Conservation (phyloP, 2,329 filamentous ascomycete species). For the Ophiocordyceps camponoti-saundersi region DNA sequence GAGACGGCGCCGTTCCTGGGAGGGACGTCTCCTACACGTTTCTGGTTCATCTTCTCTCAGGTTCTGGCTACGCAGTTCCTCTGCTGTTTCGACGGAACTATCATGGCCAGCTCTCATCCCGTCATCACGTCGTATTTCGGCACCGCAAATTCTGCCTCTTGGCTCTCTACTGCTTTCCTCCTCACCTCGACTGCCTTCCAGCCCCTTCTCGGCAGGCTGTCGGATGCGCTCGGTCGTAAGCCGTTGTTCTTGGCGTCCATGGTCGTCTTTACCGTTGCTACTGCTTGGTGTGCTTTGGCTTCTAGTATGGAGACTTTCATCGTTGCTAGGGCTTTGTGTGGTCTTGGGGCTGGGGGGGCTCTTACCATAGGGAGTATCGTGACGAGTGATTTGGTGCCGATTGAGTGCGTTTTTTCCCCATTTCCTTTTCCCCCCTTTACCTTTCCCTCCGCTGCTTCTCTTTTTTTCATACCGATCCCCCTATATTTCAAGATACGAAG, state of each 20-base stretch:
- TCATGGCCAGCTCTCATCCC: conserved; percentile 69
- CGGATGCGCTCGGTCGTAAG: conserved; percentile 56
- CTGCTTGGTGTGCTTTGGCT: conserved; percentile 52
- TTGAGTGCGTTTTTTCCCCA: conserved; percentile 31
- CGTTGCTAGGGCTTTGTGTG: conserved; percentile 51
- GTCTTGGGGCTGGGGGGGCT: conserved; percentile 55
- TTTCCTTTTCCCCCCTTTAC: neutral
- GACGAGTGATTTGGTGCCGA: conserved; percentile 56
- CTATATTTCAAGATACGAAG: neutral
- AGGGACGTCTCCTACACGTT: conserved; percentile 28
- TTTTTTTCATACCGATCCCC: neutral
- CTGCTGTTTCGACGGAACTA: conserved; percentile 55
- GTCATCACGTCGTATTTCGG: conserved; percentile 69
- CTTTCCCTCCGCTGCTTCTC: neutral
- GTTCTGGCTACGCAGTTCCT: conserved; percentile 42
- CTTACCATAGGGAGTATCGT: conserved; percentile 55
- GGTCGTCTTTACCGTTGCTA: conserved; percentile 46
- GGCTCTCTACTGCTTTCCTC: conserved; percentile 66
- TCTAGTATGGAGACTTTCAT: conserved; percentile 54
- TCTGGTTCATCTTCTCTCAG: conserved; percentile 45
- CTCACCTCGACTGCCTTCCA: conserved; percentile 63
- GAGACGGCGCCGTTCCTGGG: conserved; percentile 20
- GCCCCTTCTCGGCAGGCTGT: conserved; percentile 56
- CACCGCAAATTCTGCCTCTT: conserved; percentile 63
- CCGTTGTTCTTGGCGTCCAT: conserved; percentile 46